phyloP scores from a whole-genome alignment of 2,329 filamentous ascomycete genomes.

The Aspergillus calidoustus region DNA sequence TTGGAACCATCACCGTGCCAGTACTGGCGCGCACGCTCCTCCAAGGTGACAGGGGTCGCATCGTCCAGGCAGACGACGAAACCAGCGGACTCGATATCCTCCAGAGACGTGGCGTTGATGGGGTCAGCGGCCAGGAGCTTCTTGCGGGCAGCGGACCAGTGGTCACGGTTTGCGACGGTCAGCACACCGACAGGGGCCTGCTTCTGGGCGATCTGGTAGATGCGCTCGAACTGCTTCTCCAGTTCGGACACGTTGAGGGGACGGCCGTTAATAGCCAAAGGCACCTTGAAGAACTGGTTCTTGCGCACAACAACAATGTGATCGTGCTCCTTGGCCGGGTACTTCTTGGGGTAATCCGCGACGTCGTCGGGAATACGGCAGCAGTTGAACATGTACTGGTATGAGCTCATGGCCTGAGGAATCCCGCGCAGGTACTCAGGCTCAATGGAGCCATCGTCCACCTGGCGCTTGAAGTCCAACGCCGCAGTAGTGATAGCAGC shows the following conservation, averaged over 20 bases:
- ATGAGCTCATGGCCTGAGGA: slow-evolving; percentile 97
- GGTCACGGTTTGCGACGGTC: slow-evolving; percentile 90
- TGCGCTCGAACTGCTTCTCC: slow-evolving; percentile 82
- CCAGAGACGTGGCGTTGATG: slow-evolving; percentile 76
- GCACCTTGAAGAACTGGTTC: slow-evolving; percentile 96
- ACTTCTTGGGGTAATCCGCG: slow-evolving; percentile 83
- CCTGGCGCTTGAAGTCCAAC: slow-evolving; percentile 92
- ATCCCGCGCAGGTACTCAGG: slow-evolving; percentile 99
- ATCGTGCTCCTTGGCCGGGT: slow-evolving; percentile 72
- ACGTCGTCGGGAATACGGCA: slow-evolving; percentile 82
- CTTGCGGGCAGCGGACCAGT: slow-evolving; percentile 84
- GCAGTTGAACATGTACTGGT: slow-evolving; percentile 98
- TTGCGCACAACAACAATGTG: slow-evolving; percentile 90
- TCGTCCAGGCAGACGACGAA: slow-evolving; percentile 95
- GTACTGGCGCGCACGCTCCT: slow-evolving; percentile 94
- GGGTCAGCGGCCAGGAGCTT: slow-evolving; percentile 76
- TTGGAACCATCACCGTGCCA: slow-evolving; percentile 98
- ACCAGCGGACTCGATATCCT: slow-evolving; percentile 83
- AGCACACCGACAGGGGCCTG: slow-evolving; percentile 78
- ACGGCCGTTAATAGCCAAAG: slow-evolving; percentile 78
- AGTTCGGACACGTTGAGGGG: slow-evolving; percentile 88
- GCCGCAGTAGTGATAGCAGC: slow-evolving; percentile 85
- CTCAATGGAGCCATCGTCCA: slow-evolving; percentile 80
- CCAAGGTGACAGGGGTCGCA: slow-evolving; percentile 85
- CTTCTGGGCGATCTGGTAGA: slow-evolving; percentile 77